These are phyloP conservation scores for Lithocarpus polystachyus DNA, from an alignment of 306 rosid genomes.

Conservation along the genomic window DNA sequence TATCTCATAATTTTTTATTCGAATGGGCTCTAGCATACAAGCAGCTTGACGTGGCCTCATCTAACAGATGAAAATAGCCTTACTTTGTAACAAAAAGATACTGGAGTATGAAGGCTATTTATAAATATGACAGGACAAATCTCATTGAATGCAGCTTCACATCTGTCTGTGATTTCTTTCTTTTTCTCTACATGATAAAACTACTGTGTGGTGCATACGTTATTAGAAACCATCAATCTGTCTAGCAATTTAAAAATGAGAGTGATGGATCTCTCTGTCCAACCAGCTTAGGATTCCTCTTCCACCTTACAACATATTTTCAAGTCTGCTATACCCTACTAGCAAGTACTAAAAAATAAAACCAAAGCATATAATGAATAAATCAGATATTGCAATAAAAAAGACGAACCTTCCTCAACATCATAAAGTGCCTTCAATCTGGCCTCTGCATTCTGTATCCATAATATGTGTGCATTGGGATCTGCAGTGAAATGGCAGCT, in stretches of 20 bases:
- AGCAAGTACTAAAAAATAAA: background rate
- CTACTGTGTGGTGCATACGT: background rate
- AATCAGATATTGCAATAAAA: background rate
- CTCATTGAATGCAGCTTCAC: no score
- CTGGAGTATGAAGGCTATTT: background rate
- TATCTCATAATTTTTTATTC: background rate
- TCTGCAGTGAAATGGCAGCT: constrained; percentile 37
- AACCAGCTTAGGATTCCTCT: background rate
- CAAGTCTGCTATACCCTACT: background rate
- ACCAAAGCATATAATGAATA: background rate
- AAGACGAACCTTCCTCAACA: constrained; percentile 58
- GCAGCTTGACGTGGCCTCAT: background rate
- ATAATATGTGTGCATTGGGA: constrained; percentile 88
- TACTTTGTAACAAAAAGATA: background rate
- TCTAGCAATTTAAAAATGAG: background rate
- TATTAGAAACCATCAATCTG: background rate
- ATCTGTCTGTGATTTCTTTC: background rate
- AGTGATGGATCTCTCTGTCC: background rate
- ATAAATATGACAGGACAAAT: no score
- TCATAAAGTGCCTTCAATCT: constrained; percentile 76
- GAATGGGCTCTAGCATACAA: background rate
- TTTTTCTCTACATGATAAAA: background rate
- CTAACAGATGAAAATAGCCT: background rate
- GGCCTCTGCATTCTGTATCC: constrained; percentile 75
- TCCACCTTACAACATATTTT: background rate